Conservation (phyloP, 192 early-diverging fungal species). For the Entomortierella beljakovae region DNA sequence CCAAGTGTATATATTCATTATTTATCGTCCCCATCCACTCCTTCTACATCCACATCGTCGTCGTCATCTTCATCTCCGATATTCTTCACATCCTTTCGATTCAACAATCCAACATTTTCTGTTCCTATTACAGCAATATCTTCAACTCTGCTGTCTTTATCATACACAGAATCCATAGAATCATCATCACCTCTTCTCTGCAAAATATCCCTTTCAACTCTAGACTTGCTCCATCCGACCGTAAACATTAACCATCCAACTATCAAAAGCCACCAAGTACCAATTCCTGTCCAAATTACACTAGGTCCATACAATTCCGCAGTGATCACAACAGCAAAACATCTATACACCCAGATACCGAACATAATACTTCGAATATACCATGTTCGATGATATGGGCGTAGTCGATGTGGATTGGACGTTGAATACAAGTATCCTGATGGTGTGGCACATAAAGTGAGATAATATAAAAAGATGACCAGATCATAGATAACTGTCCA, state of each 20-base stretch:
- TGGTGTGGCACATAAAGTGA: constrained; percentile 45
- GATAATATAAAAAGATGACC: constrained; percentile 50
- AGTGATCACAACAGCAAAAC: constrained; percentile 49
- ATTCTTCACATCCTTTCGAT: not conserved
- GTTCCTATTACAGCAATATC: not conserved
- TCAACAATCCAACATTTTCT: constrained; percentile 1
- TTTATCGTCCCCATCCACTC: not conserved
- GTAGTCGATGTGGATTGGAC: constrained; percentile 39
- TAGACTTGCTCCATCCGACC: constrained; percentile 46
- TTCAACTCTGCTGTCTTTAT: constrained; percentile 1
- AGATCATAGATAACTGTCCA: constrained; percentile 47
- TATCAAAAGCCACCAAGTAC: constrained; percentile 39
- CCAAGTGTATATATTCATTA: no score
- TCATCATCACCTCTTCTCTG: constrained; percentile 24
- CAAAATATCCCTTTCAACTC: constrained; percentile 40
- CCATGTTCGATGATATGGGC: constrained; percentile 53
- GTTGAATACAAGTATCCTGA: constrained; percentile 51
- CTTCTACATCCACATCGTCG: not conserved
- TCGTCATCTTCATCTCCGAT: not conserved
- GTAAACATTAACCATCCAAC: constrained; percentile 53
- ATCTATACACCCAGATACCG: constrained; percentile 52
- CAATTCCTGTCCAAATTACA: constrained; percentile 50
- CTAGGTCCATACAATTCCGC: constrained; percentile 49
- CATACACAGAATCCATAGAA: no score
- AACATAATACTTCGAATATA: constrained; percentile 50